Base-by-base conservation (phyloP, 2,329 filamentous ascomycete species). In the Hymenoscyphus repandus region DNA sequence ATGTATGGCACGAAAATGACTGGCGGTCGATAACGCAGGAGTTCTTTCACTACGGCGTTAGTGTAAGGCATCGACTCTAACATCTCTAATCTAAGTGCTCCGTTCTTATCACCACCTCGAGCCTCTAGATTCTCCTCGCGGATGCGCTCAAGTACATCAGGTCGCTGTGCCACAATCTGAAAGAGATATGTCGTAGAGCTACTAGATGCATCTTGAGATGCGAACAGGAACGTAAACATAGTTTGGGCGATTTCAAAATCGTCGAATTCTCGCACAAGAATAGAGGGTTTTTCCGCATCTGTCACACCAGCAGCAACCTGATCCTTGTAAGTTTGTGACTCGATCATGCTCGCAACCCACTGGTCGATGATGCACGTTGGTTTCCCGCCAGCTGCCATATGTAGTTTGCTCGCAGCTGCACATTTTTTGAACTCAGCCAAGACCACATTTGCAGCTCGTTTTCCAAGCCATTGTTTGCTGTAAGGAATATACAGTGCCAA, bases 381-480 rank as follows among this genome's bases (percentile, higher is more conserved):
- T 58, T 80, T 70, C 33, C 82, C 85, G 55, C 86, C 86, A 33
- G 79, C 74, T 51, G 82, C 79, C 83, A 91, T 87, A 57, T 82
- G 78, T 15, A 80, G 77, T 66, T 86, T 88, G 65, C 83, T 82
- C 64, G 85, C 85, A 1, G 82, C 83, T 17, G 86, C 83, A 63
- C 85, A 90, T 61, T 79, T 82, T 44, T 80, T 71, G 60, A 91
- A 91, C 60, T 88, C 85, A 12, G 73, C 75, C 18, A 86, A 72
- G 1, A 89, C 84, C 68, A 82, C 83, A 61, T 90, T 83, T 30
- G 86, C 82, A 5, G 79, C 80, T 61, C 86, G 86, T 70, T 89
- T 90, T 41, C 87, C 87, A 50, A 82, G 80, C 86, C 86, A 91
- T 3, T 79, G 78, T 72, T 88, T 88, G 49, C 85, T 88, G 69